Conservation (phyloP, 148 eudicot species). For the Spergularia marina region DNA sequence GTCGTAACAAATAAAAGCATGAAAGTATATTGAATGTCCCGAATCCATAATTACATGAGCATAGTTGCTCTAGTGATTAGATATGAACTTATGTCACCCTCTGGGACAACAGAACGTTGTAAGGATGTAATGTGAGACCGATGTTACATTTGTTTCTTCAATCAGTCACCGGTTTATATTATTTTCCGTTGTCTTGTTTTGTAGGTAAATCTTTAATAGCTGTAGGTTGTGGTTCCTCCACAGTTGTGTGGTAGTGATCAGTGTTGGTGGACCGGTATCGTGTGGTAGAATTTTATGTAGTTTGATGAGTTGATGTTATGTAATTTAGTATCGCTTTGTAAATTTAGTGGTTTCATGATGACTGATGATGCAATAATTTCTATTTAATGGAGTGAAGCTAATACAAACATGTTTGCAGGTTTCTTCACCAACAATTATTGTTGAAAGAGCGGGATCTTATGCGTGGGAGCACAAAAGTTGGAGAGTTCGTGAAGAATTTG, state of each 20-base stretch:
- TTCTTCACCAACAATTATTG: slow-evolving; percentile 90
- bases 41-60: too few species aligned
- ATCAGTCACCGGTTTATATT: not conserved
- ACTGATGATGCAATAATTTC: not conserved
- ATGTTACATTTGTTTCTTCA: not conserved
- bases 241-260: not conserved
- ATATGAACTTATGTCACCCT: not conserved
- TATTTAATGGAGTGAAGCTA: not conserved
- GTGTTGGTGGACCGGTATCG: not conserved
- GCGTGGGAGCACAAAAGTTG: slow-evolving; percentile 98
- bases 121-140: too few species aligned
- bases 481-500: slow-evolving; percentile 96
- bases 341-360: slow-evolving; percentile 1
- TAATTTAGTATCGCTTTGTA: slow-evolving; percentile 1
- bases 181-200: not conserved
- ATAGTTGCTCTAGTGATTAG: not conserved
- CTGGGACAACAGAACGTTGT: not conserved
- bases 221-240: not conserved
- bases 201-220: not conserved
- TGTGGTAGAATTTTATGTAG: not conserved
- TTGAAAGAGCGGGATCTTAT: slow-evolving; percentile 91
- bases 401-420: slow-evolving; percentile 46
- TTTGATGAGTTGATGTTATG: not conserved
- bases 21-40: not conserved
- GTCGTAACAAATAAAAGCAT: not conserved